Percentiles rank a stretch among this genome's conserved stretches.
Conservation (phyloP, 2,329 filamentous ascomycete species). For the Blumeria graminis region DNA sequence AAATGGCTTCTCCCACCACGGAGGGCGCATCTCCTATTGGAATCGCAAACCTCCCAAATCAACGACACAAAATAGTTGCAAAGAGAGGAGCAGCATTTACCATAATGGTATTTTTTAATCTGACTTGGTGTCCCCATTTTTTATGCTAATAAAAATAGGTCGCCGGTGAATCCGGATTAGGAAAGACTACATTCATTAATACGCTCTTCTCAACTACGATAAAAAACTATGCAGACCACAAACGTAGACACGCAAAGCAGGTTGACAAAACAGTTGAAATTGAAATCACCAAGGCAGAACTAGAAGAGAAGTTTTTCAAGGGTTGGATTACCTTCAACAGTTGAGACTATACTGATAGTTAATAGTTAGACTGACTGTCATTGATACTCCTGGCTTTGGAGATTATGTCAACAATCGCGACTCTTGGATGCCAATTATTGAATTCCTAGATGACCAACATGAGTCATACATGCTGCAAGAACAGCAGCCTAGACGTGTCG, state of each 20-base stretch:
- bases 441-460: slow-evolving; percentile 98
- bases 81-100: slow-evolving; percentile 93
- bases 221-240: slow-evolving; percentile 99
- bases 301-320: slow-evolving; percentile 99
- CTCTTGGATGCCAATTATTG: slow-evolving; percentile 99
- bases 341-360: slow-evolving; percentile 6
- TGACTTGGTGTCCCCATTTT: background rate
- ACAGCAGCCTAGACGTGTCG: slow-evolving; percentile 89
- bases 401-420: slow-evolving; percentile 99
- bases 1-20: slow-evolving; percentile 30
- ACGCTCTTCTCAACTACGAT: slow-evolving; percentile 99
- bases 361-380: slow-evolving; percentile 87
- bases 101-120: slow-evolving; percentile 52
- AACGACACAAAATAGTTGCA: slow-evolving; percentile 51
- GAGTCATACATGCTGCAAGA: slow-evolving; percentile 99
- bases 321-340: slow-evolving; percentile 26
- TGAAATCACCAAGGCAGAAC: slow-evolving; percentile 97
- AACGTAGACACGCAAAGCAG: slow-evolving; percentile 97
- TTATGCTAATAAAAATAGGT: slow-evolving; percentile 31
- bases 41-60: slow-evolving; percentile 38
- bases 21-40: slow-evolving; percentile 45
- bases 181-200: slow-evolving; percentile 99
- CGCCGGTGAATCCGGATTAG: slow-evolving; percentile 90
- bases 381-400: slow-evolving; percentile 95
- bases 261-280: slow-evolving; percentile 99